Evolutionary conservation across 805 yeast genomes (phyloP).

Genomic region (Torulaspora quercuum): DNA sequence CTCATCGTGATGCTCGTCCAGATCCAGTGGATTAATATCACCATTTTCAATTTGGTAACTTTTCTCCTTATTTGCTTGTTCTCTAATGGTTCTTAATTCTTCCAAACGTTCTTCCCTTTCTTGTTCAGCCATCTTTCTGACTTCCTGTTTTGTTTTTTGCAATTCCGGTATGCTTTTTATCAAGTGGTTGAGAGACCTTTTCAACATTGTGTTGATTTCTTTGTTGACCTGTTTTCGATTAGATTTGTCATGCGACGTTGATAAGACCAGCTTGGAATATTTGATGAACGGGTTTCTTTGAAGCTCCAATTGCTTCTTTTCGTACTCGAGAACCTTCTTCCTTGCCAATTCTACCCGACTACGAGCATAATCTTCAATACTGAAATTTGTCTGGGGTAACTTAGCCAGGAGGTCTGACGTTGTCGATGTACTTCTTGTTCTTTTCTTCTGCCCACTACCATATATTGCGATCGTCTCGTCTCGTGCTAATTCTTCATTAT

Average conservation of each 20-base stretch:
- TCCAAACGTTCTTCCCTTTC: slow-evolving; percentile 34
- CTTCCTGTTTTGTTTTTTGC: slow-evolving; percentile 22
- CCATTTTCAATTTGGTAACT: slow-evolving; percentile 31
- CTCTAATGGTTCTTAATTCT: slow-evolving; percentile 36
- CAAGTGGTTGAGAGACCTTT: slow-evolving; percentile 21
- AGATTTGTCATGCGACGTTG: slow-evolving; percentile 11
- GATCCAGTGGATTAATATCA: slow-evolving; percentile 26
- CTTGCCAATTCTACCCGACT: slow-evolving; percentile 42
- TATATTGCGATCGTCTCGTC: slow-evolving; percentile 18
- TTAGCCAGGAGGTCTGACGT: slow-evolving; percentile 11
- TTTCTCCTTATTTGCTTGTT: slow-evolving; percentile 30
- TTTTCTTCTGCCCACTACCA: slow-evolving; percentile 8
- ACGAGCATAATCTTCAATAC: slow-evolving; percentile 56
- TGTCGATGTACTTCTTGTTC: slow-evolving; percentile 2
- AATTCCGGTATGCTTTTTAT: slow-evolving; percentile 18
- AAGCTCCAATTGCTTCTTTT: slow-evolving; percentile 20
- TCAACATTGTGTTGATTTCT: slow-evolving; percentile 13
- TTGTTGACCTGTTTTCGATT: slow-evolving; percentile 11
- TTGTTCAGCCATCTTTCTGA: slow-evolving; percentile 33
- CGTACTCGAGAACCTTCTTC: slow-evolving; percentile 33
- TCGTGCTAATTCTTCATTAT: slow-evolving; percentile 15
- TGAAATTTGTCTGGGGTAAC: slow-evolving; percentile 38
- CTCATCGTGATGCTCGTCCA: slow-evolving; percentile 34
- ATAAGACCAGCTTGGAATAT: slow-evolving; percentile 16
- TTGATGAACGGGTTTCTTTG: slow-evolving; percentile 32